Evolutionary conservation across 2,329 filamentous ascomycete species (phyloP).

Genomic region (Harringtonia aguacate): DNA sequence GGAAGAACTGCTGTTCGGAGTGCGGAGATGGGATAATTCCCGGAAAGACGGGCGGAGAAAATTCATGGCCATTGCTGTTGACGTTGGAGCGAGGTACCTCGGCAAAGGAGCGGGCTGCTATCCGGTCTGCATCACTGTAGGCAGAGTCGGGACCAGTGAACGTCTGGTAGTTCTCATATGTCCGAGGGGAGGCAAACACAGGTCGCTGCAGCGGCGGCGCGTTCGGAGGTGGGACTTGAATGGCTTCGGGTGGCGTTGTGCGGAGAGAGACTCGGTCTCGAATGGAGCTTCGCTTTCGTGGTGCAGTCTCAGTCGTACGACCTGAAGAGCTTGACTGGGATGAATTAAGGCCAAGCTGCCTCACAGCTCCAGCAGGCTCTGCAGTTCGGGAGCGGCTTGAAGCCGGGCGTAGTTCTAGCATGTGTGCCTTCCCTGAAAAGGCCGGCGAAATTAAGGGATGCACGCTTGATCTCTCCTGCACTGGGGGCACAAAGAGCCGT

Average conservation of each 20-base stretch:
- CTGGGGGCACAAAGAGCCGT: constrained; percentile 1
- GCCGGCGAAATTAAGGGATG: background rate
- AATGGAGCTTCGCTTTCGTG: constrained; percentile 30
- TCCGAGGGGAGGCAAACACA: constrained; percentile 15
- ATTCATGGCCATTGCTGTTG: constrained; percentile 20
- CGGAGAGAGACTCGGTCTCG: constrained; percentile 44
- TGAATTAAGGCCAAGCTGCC: too few species aligned
- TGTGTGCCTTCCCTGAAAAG: background rate
- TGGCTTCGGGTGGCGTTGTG: constrained; percentile 39
- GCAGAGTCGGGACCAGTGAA: constrained; percentile 30
- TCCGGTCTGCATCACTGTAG: constrained; percentile 34
- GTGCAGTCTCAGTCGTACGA: background rate
- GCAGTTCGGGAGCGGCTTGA: background rate
- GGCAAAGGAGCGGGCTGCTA: constrained; percentile 10
- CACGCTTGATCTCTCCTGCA: constrained; percentile 4
- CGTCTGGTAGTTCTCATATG: constrained; percentile 18
- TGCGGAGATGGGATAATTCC: constrained; percentile 34
- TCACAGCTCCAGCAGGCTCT: background rate
- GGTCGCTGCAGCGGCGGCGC: constrained; percentile 23
- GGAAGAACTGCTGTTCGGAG: constrained; percentile 47
- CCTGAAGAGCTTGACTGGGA: constrained; percentile 1
- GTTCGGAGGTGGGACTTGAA: constrained; percentile 39
- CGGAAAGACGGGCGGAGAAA: constrained; percentile 26
- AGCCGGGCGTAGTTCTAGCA: background rate
- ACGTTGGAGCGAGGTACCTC: constrained; percentile 8